Evolutionary conservation across 176 grass and related monocot genomes (phyloP), one percentile per base, ranked within the genome.

Genomic region (Oryza glaberrima): DNA sequence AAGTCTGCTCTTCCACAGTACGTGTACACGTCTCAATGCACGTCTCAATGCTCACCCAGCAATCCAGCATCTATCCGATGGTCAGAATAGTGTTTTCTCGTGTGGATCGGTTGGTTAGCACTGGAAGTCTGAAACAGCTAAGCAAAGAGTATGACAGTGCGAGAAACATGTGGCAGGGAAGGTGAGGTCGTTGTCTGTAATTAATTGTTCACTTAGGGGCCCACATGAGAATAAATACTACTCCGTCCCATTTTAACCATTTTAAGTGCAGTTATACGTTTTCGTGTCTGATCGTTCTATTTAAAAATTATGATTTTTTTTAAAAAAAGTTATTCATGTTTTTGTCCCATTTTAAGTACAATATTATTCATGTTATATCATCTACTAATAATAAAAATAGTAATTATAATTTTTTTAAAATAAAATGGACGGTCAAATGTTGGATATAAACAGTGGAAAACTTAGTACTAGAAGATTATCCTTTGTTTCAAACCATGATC

Each of bases 251-350:
- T 32, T 32, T 32, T 32, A 32, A 3, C 2, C 30, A 32, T 32
- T 32, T 32, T 32, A 32, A 3, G 0, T 32, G 2, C 2, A 3
- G 30, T 3, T 0, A 32, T 32, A 2, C 0, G 30, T 32, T 32
- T 32, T 0, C 30, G 0, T 32, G 0, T 32, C 30, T 0, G 30
- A 32, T 32, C 30, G 2, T 32, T 32, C 30, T 32, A 32, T 32
- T 32, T 32, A 32, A 32, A 32, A 32, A 32, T 2, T 32, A 32
- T 32, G 2, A 32, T 32, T 32, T 32, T 30, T 32, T 32, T 32
- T 32, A 30, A 32, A 32, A 32, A 32, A 32, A 32, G 30, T 32
- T 32, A 32, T 32, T 32, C 2, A 32, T 32, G 30, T 32, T 32
- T 32, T 0, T 0, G 0, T 32, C 30, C 0, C 30, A 32, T 32